A percentile compares a stretch with the other conserved stretches of the same genome.
These are phyloP conservation scores for Ascochyta pisi DNA, from an alignment of 2,329 filamentous ascomycete genomes.

Conservation along the genomic window DNA sequence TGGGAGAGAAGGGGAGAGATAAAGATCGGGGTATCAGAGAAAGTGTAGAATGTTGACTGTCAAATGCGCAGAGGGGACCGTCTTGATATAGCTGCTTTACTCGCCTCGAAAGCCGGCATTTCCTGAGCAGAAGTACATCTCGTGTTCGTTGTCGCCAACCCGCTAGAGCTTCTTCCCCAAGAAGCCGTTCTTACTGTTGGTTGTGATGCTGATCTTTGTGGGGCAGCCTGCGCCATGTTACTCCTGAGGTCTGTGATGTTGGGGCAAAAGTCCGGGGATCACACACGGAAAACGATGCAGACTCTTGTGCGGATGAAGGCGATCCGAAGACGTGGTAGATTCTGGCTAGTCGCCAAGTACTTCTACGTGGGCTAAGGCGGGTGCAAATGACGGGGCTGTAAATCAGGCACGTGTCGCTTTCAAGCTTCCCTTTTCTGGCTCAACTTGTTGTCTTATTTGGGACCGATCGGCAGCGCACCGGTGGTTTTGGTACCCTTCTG, in stretches of 20 bases:
- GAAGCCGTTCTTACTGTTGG: not conserved
- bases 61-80: not conserved
- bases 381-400: not conserved
- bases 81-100: slow-evolving; percentile 1
- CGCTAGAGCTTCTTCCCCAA: not conserved
- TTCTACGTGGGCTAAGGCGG: not conserved
- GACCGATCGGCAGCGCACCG: slow-evolving; percentile 1
- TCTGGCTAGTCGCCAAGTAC: slow-evolving; percentile 1
- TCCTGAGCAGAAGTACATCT: not conserved
- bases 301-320: slow-evolving; percentile 3
- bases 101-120: not conserved
- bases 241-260: not conserved
- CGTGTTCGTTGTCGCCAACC: not conserved
- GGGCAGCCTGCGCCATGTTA: not conserved
- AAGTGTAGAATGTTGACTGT: not conserved
- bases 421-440: slow-evolving; percentile 5
- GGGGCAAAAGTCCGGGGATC: not conserved
- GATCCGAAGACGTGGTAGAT: not conserved
- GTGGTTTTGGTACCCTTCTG: not conserved
- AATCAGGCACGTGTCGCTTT: not conserved
- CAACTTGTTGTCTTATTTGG: slow-evolving; percentile 1
- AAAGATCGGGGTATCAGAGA: not conserved
- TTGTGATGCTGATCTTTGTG: slow-evolving; percentile 8
- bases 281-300: not conserved
- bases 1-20: not conserved